Evolutionary conservation across 1,284 basidiomycete species (phyloP), one percentile per base, ranked within the genome.

Genomic region (Wallemia hederae): DNA sequence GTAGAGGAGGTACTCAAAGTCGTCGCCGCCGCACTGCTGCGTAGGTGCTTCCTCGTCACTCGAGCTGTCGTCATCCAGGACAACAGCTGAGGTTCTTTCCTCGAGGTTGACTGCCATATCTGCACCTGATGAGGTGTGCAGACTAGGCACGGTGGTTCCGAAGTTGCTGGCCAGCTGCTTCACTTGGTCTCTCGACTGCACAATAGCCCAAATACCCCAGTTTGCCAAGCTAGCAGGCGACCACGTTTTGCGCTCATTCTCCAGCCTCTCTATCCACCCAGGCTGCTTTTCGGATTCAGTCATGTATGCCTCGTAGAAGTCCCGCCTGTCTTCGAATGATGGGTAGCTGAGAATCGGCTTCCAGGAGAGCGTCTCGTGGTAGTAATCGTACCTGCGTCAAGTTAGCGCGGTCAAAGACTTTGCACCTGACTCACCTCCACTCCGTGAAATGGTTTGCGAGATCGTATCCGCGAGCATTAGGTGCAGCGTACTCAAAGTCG

Each of bases 391-490:
- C 27, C 84, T 84, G 89, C 5, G 19, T 9, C n/a, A n/a, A 49
- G n/a, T 49, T 49, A 49, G n/a, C 5, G 11, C 5, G n/a, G 5
- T 49, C 5, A 15, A 22, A 15, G 19, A 27, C 60, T 55, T 59
- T 60, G 61, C 56, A 61, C 60, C 55, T 60, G 34, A 55, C 61
- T 61, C n/a, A 61, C 62, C 61, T 31, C 29, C 25, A 49, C 72
- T 94, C 90, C 68, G 86, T 81, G 72, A 92, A 94, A 72, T 94
- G 89, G 72, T 94, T 94, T 62, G 84, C 89, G 66, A 96, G 88
- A 69, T 96, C 90, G 71, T 81, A 91, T 1, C 85, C 83, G 1
- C 87, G 80, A 27, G 86, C 80, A 69, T 92, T 94, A 1, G 84
- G 82, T 0, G 81, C 77, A 7, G 89, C 86, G 68, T 94, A 96